A percentile compares a stretch with the other conserved stretches of the same genome.
Evolutionary conservation across 805 yeast genomes (phyloP).

Genomic region (Zygoascus bituminiphila): DNA sequence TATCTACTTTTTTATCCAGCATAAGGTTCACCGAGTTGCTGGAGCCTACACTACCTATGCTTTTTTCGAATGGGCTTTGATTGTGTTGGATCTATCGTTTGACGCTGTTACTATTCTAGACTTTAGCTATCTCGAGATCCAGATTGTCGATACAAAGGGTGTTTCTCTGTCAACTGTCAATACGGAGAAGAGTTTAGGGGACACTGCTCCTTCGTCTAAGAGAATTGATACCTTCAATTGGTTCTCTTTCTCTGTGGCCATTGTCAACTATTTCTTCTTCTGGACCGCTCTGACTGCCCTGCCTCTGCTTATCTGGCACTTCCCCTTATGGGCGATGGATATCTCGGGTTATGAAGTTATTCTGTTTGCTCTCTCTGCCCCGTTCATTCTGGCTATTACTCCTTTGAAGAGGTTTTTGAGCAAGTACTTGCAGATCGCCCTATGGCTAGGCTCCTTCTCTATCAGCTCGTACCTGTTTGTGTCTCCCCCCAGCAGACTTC

Average conservation of each 20-base stretch:
- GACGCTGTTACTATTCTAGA: constrained; percentile 74
- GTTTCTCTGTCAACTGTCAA: constrained; percentile 9
- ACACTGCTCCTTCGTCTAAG: constrained; percentile 9
- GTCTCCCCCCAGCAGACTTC: constrained; percentile 62
- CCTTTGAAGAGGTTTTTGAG: constrained; percentile 35
- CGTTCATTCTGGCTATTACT: constrained; percentile 46
- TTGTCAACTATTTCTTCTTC: constrained; percentile 63
- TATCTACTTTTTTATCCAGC: constrained; percentile 84
- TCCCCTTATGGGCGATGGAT: constrained; percentile 98
- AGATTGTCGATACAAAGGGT: constrained; percentile 25
- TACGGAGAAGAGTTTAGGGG: constrained; percentile 1
- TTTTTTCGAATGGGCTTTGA: constrained; percentile 87
- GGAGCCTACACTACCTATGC: constrained; percentile 98
- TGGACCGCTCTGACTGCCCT: constrained; percentile 82
- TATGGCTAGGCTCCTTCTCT: constrained; percentile 51
- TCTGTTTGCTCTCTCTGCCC: constrained; percentile 45
- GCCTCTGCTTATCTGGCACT: constrained; percentile 87
- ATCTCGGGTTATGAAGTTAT: constrained; percentile 88
- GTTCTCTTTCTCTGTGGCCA: constrained; percentile 25
- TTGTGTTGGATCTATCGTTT: constrained; percentile 73
- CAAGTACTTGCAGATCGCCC: constrained; percentile 44
- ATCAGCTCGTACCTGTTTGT: constrained; percentile 65
- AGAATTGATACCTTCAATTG: constrained; percentile 20
- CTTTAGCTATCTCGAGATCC: constrained; percentile 52
- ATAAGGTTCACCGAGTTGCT: constrained; percentile 73